Evolutionary conservation across 129 eudicot species (phyloP).

Genomic region (Helianthus tuberosus): DNA sequence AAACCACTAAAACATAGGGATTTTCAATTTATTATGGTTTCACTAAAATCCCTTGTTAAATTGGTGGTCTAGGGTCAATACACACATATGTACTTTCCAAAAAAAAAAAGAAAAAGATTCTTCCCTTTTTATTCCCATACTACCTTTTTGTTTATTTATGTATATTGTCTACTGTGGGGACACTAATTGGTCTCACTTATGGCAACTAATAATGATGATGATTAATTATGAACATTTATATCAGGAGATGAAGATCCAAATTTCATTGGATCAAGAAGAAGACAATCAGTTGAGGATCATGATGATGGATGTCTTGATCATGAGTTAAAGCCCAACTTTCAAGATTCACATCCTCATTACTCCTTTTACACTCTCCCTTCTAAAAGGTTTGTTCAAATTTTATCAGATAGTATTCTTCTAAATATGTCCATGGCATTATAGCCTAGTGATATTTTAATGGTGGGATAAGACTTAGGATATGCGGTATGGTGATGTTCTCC

Average conservation of each 20-base stretch:
- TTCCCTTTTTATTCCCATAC: constrained; percentile 22
- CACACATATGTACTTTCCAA: constrained; percentile 8
- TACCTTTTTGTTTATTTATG: constrained; percentile 37
- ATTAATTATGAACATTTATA: constrained; percentile 25
- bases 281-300: constrained; percentile 43
- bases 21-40: constrained; percentile 2
- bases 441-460: no score
- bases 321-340: constrained; percentile 34
- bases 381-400: constrained; percentile 48
- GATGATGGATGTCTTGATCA: constrained; percentile 57
- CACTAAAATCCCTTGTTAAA: constrained; percentile 5
- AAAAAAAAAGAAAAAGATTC: constrained; percentile 4
- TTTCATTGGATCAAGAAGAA: constrained; percentile 44
- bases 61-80: constrained; percentile 15
- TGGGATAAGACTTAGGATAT: no score
- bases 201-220: constrained; percentile 20
- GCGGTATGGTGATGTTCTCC: no score
- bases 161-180: constrained; percentile 33
- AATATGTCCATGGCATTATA: no score
- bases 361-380: constrained; percentile 37
- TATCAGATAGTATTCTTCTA: background rate
- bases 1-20: no score
- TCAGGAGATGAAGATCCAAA: constrained; percentile 48
- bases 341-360: constrained; percentile 41
- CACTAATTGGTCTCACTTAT: constrained; percentile 36